These are phyloP conservation scores for Filobasidium floriforme DNA, from an alignment of 768 basidiomycete genomes.

Conservation along the genomic window DNA sequence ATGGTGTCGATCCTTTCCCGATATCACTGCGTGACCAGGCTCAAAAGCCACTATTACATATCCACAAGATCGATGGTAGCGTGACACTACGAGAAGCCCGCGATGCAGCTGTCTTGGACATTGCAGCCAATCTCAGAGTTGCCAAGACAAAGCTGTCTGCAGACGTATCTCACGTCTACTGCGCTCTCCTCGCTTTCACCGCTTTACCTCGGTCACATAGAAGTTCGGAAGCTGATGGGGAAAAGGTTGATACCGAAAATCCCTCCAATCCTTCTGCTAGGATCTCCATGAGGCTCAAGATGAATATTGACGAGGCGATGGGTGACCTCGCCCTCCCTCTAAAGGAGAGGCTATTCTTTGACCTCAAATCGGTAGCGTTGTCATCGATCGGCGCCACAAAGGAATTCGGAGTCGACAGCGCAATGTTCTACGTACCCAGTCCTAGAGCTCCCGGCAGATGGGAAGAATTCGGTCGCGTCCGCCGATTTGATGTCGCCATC, in stretches of 20 bases:
- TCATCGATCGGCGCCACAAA: slow-evolving; percentile 50
- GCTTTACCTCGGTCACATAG: slow-evolving; percentile 37
- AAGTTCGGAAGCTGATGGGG: neutral
- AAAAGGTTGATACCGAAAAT: neutral
- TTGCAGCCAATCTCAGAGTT: slow-evolving; percentile 18
- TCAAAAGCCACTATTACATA: slow-evolving; percentile 15
- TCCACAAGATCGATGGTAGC: slow-evolving; percentile 14
- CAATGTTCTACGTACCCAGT: slow-evolving; percentile 55
- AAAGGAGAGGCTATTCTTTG: slow-evolving; percentile 42
- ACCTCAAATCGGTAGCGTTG: slow-evolving; percentile 41
- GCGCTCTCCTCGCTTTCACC: slow-evolving; percentile 56
- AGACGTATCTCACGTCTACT: slow-evolving; percentile 61
- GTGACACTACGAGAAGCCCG: neutral
- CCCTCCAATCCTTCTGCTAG: neutral
- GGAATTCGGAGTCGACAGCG: slow-evolving; percentile 46
- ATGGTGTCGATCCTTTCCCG: slow-evolving; percentile 15
- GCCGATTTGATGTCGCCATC: slow-evolving; percentile 51
- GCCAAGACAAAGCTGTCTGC: slow-evolving; percentile 31
- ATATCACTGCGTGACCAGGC: slow-evolving; percentile 8
- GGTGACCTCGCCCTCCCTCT: slow-evolving; percentile 44
- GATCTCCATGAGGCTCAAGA: slow-evolving; percentile 15
- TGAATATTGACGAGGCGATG: slow-evolving; percentile 28
- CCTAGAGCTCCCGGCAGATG: slow-evolving; percentile 52
- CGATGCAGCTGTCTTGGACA: neutral
- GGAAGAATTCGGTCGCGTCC: slow-evolving; percentile 66